Evolutionary conservation across 2,329 filamentous ascomycete genomes (phyloP), one percentile per base, ranked within the genome.

Genomic region (Colletotrichum nymphaeae): DNA sequence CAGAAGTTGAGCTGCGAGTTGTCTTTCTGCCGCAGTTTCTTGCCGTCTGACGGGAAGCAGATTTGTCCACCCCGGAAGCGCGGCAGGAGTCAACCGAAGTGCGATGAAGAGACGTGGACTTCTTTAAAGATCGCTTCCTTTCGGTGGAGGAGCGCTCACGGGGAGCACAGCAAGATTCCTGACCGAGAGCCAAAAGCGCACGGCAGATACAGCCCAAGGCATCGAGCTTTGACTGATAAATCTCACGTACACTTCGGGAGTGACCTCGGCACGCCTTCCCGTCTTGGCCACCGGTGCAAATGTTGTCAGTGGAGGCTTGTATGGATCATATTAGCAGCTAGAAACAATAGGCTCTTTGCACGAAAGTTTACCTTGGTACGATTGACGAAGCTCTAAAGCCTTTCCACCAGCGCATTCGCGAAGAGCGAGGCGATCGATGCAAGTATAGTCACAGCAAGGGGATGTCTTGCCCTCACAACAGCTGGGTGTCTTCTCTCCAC

Each of bases 191-290:
- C 32, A 89, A 73, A 19, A 90, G 83, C 24, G 86, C 83, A 22
- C 87, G 84, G 71, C 88, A 90, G 73, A 90, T 86, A 77, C 88
- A 90, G 4, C 88, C 88, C 1, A 90, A 78, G 5, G 87, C 84
- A 57, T 84, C 78, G 1, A 90, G 83, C 16, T 76, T 85, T 3
- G 81, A 81, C 1, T 80, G 82, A 66, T 88, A 89, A 28, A 78
- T 81, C 28, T 82, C 78, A 32, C 79, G 81, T 2, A 82, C 78
- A 7, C 80, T 80, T 12, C 76, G 78, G 1, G 73, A 70, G 72
- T 88, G 86, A 6, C 80, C 59, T 30, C 72, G 74, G 75, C 86
- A 88, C 35, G 84, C 76, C 57, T 81, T 79, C 65, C 76, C 80
- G 70, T 73, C 76, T 35, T 49, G 26, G 3, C 67, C 73, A 2